Evolutionary conservation across 768 basidiomycete species (phyloP).

Genomic region (Mycena vulgaris): DNA sequence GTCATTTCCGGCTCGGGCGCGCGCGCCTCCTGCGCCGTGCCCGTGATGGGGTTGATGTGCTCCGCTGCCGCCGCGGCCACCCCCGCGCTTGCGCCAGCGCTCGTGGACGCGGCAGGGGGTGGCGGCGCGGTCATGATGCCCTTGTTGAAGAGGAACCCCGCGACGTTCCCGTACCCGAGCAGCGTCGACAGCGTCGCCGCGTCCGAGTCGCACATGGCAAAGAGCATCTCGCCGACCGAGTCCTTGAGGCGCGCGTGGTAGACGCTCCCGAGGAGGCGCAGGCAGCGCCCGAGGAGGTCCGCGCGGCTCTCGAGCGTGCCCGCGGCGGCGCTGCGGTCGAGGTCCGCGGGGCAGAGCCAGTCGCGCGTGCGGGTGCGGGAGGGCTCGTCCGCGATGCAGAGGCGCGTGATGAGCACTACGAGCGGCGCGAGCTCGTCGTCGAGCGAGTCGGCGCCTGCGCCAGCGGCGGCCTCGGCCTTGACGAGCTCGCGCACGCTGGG

Average conservation of each 20-base stretch:
- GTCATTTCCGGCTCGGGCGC: too few species aligned
- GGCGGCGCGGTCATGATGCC: conserved; percentile 81
- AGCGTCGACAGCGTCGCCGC: too few species aligned
- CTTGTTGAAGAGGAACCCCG: conserved; percentile 94
- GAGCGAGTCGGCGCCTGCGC: conserved; percentile 66
- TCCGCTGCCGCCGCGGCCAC: too few species aligned
- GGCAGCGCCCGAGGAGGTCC: too few species aligned
- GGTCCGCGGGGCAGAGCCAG: conserved; percentile 80
- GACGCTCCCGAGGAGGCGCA: too few species aligned
- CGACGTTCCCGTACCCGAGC: conserved; percentile 97
- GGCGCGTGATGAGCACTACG: conserved; percentile 78
- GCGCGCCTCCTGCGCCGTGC: too few species aligned
- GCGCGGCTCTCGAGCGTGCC: conserved; percentile 77
- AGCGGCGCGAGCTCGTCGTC: conserved; percentile 88
- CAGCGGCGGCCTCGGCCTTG: conserved; percentile 55
- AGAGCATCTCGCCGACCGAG: too few species aligned
- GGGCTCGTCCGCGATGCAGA: conserved; percentile 76
- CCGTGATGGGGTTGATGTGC: too few species aligned
- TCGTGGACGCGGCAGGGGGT: too few species aligned
- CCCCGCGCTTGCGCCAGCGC: conserved; percentile 13
- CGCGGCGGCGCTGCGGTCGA: conserved; percentile 78
- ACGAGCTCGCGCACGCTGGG: conserved; percentile 68
- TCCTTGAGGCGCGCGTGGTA: too few species aligned
- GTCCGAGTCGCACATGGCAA: too few species aligned
- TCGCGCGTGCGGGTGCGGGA: conserved; percentile 71